A percentile compares a stretch with the other conserved stretches of the same genome.
Evolutionary conservation across 495 filamentous ascomycete genomes (phyloP).

Genomic region (Podospora conica): DNA sequence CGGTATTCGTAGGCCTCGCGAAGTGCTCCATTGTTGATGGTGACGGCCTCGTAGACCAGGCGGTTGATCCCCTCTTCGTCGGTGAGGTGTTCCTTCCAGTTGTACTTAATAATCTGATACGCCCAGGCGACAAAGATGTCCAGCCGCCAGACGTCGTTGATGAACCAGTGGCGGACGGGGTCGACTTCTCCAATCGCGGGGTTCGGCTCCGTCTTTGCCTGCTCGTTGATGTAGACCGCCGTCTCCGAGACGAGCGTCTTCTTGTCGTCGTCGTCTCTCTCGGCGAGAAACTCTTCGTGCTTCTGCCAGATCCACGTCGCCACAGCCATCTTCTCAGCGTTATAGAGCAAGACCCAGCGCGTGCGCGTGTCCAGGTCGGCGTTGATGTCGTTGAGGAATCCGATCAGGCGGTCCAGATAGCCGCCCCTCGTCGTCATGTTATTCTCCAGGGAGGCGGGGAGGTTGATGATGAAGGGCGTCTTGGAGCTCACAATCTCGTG

Average conservation of each 20-base stretch:
- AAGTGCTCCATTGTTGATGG: conserved; percentile 65
- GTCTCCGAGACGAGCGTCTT: conserved; percentile 60
- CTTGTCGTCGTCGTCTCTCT: conserved; percentile 38
- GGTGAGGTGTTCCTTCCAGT: conserved; percentile 50
- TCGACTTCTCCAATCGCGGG: conserved; percentile 59
- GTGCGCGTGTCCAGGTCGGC: conserved; percentile 52
- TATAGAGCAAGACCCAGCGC: conserved; percentile 78
- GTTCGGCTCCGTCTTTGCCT: conserved; percentile 58
- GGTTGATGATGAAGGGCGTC: conserved; percentile 61
- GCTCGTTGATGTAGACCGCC: conserved; percentile 61
- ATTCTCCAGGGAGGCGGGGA: conserved; percentile 69
- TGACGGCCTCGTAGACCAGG: conserved; percentile 67
- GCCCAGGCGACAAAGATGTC: conserved; percentile 72
- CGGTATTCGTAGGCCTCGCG: conserved; percentile 72
- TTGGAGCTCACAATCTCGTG: conserved; percentile 72
- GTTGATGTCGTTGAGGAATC: conserved; percentile 52
- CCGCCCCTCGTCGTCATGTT: conserved; percentile 65
- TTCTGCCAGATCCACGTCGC: conserved; percentile 75
- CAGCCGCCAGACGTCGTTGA: conserved; percentile 65
- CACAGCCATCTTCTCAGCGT: conserved; percentile 82
- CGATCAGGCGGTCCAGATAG: conserved; percentile 65
- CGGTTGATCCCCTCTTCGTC: conserved; percentile 44
- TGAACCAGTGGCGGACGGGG: conserved; percentile 72
- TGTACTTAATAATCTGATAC: conserved; percentile 61
- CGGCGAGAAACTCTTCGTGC: conserved; percentile 54